Evolutionary conservation across 352 stramenopile genomes (phyloP).

Genomic region (Globisporangium middletonii): DNA sequence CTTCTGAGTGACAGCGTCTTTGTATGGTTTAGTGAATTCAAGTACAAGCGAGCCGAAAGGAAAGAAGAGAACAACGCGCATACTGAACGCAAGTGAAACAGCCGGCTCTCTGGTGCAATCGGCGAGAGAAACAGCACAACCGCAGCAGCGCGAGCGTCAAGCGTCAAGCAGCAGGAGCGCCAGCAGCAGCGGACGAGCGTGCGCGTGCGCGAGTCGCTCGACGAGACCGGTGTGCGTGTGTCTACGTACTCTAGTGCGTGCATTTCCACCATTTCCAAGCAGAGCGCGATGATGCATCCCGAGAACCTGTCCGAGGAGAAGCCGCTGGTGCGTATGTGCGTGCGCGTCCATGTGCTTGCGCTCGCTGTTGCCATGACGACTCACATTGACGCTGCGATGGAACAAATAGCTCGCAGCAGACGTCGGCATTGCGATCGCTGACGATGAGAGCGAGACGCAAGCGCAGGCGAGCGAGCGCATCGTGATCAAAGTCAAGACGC

Average conservation of each 20-base stretch:
- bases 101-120: not conserved
- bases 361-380: not conserved
- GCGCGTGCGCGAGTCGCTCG: too few species aligned
- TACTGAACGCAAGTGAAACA: constrained; percentile 13
- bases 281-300: constrained; percentile 12
- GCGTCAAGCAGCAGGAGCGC: not conserved
- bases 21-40: too few species aligned
- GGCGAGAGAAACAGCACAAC: constrained; percentile 7
- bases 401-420: constrained; percentile 32
- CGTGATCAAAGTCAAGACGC: constrained; percentile 79
- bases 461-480: constrained; percentile 40
- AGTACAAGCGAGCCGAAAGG: too few species aligned
- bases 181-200: not conserved
- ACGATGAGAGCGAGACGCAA: constrained; percentile 4
- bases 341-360: not conserved
- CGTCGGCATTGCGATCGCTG: constrained; percentile 44
- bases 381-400: not conserved
- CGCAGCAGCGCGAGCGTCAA: not conserved
- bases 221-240: not conserved
- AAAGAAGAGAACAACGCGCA: not conserved
- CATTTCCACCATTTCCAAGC: not conserved
- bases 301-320: constrained; percentile 15
- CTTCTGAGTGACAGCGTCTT: too few species aligned
- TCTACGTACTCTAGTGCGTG: not conserved
- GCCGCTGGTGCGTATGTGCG: constrained; percentile 7